Evolutionary conservation across 1,139 yeast species (phyloP), one percentile per base, ranked within the genome.

Genomic region (Sugiyamaella pinicola): DNA sequence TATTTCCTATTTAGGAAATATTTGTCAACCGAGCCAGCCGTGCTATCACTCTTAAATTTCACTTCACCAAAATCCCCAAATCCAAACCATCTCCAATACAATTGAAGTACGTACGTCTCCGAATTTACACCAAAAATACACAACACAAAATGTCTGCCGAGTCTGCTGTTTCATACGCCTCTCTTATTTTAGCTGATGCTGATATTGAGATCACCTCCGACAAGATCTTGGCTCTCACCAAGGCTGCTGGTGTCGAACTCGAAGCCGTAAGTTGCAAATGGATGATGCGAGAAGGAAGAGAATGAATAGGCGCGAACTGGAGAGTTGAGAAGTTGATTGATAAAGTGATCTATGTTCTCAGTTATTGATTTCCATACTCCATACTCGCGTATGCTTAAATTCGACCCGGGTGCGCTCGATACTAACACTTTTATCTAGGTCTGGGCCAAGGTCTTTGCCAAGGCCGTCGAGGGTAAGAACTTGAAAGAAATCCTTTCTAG

Each of bases 401-500:
- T 21, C n/a, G 24, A 7, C 24, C 9, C 41, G 35, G 17, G 17
- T 12, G 35, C 10, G 13, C 13, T 40, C 22, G 12, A 13, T n/a
- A 12, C n/a, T 21, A 21, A 12, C n/a, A 42, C 56, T 53, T 51
- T n/a, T 26, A 24, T 48, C 6, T 42, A 57, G 83, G 82, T 88
- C 80, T 91, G 97, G 97, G 87, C 96, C 72, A 89, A 87, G 71
- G 83, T 87, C 72, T 93, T 81, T 82, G 95, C 98, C 73, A 87
- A 88, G 82, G 98, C 98, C 74, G 85, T 93, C 73, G 96, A 87
- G 78, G 97, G 97, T 75, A 87, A 88, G 82, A 83, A 91, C 84
- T 80, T 93, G 75, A 91, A 91, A 84, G 93, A 87, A 73, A 80
- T 89, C 74, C 82, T 88, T 73, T 82, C 84, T 78, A 85, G 88